phyloP scores from a whole-genome alignment of 2,329 filamentous ascomycete species.

The Coniochaeta prunicola region DNA sequence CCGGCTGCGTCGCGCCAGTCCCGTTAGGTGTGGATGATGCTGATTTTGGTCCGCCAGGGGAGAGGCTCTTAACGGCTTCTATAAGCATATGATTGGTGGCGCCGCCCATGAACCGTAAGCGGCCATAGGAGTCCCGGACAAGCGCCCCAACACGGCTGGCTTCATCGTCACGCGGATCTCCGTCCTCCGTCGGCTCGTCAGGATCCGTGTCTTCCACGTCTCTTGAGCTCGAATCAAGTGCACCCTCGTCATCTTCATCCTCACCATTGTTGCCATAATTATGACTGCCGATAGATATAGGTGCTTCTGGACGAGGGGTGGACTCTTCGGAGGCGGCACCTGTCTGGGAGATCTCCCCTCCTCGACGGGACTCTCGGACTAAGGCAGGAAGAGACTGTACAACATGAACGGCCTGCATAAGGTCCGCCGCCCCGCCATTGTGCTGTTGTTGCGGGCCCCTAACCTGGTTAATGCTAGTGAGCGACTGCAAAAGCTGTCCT shows the following conservation, averaged over 20 bases:
- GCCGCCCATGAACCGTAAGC: slow-evolving; percentile 19
- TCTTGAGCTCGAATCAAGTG: no score
- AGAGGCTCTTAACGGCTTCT: slow-evolving; percentile 17
- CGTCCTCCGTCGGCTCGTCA: slow-evolving; percentile 1
- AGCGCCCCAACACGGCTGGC: background rate
- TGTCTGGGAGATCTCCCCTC: no score
- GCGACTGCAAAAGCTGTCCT: slow-evolving; percentile 6
- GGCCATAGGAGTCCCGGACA: background rate
- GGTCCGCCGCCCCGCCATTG: no score
- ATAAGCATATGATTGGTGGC: slow-evolving; percentile 18
- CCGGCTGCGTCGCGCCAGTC: background rate
- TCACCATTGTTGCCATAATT: no score
- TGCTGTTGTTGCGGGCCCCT: background rate
- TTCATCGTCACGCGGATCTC: slow-evolving; percentile 5
- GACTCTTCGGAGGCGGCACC: no score
- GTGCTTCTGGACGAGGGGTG: no score
- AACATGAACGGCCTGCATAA: no score
- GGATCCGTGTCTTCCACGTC: no score
- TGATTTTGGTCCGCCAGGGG: slow-evolving; percentile 4
- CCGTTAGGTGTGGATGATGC: background rate
- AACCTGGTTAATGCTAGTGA: background rate
- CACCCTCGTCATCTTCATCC: no score
- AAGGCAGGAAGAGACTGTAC: no score
- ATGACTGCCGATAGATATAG: no score
- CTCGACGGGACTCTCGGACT: no score